phyloP scores from a whole-genome alignment of 208 protist species.

The Naegleria gruberi region DNA sequence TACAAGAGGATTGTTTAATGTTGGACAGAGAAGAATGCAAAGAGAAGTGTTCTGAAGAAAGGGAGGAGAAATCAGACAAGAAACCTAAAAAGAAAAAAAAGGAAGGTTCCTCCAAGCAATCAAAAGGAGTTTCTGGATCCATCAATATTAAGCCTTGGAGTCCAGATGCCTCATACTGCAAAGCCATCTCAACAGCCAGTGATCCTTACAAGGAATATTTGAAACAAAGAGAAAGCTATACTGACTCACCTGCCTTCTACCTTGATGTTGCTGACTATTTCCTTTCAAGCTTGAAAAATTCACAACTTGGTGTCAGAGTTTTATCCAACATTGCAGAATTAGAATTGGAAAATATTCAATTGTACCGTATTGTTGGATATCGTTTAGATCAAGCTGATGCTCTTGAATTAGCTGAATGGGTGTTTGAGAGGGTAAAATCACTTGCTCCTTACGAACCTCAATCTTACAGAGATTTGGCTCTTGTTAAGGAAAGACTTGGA shows the following conservation, averaged over 20 bases:
- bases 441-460: background rate
- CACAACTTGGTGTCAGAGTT: background rate
- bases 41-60: background rate
- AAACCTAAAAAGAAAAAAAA: background rate
- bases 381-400: background rate
- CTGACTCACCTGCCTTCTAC: background rate
- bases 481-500: background rate
- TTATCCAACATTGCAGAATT: slow-evolving; percentile 10
- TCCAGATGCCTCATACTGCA: background rate
- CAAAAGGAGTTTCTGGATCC: background rate
- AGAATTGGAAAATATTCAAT: slow-evolving; percentile 17
- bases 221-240: background rate
- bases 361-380: slow-evolving; percentile 17
- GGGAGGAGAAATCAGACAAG: background rate
- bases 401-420: background rate
- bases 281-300: background rate
- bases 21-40: background rate
- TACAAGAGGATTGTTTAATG: too few species aligned
- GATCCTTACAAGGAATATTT: slow-evolving; percentile 1
- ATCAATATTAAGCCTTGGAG: background rate
- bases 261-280: slow-evolving; percentile 9
- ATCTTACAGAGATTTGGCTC: background rate
- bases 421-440: slow-evolving; percentile 4
- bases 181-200: background rate
- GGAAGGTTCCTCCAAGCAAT: background rate